These are phyloP conservation scores for Tricholoma saponaceum DNA, from an alignment of 768 basidiomycete genomes.

Conservation along the genomic window DNA sequence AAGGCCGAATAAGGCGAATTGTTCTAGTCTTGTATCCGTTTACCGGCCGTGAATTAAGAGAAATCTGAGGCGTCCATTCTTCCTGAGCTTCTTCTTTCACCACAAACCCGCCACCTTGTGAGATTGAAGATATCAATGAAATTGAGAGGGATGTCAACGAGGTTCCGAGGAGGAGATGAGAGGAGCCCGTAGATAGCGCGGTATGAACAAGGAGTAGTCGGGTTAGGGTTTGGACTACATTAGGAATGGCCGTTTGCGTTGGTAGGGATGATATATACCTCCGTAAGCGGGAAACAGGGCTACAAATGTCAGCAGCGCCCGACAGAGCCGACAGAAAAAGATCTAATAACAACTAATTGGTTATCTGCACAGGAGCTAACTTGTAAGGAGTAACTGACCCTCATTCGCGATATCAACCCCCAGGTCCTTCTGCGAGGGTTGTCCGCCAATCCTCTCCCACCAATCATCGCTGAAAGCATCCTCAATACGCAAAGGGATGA, in stretches of 20 bases:
- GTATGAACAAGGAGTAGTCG: slow-evolving; percentile 71
- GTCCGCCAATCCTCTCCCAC: slow-evolving; percentile 52
- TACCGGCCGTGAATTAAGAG: slow-evolving; percentile 5
- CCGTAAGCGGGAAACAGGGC: slow-evolving; percentile 31
- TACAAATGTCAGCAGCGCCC: background rate
- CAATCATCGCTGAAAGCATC: slow-evolving; percentile 68
- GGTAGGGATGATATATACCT: slow-evolving; percentile 64
- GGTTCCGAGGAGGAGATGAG: slow-evolving; percentile 76
- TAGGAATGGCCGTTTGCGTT: slow-evolving; percentile 65
- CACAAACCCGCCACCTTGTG: slow-evolving; percentile 73
- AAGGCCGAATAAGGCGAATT: slow-evolving; percentile 60
- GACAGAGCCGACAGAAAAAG: slow-evolving; percentile 25
- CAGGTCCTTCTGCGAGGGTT: slow-evolving; percentile 21
- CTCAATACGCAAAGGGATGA: slow-evolving; percentile 63
- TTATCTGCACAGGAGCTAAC: background rate
- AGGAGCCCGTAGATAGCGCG: slow-evolving; percentile 52
- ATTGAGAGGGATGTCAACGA: slow-evolving; percentile 77
- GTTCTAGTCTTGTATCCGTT: slow-evolving; percentile 10
- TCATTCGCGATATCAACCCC: slow-evolving; percentile 50
- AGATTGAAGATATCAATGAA: slow-evolving; percentile 66
- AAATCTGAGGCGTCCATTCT: slow-evolving; percentile 48
- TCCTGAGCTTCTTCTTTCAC: slow-evolving; percentile 68
- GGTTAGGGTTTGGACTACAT: slow-evolving; percentile 52
- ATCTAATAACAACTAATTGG: slow-evolving; percentile 17
- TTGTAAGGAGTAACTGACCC: slow-evolving; percentile 29